These are phyloP conservation scores for Sechiopsis laciniata DNA, from an alignment of 306 rosid species.

Conservation along the genomic window DNA sequence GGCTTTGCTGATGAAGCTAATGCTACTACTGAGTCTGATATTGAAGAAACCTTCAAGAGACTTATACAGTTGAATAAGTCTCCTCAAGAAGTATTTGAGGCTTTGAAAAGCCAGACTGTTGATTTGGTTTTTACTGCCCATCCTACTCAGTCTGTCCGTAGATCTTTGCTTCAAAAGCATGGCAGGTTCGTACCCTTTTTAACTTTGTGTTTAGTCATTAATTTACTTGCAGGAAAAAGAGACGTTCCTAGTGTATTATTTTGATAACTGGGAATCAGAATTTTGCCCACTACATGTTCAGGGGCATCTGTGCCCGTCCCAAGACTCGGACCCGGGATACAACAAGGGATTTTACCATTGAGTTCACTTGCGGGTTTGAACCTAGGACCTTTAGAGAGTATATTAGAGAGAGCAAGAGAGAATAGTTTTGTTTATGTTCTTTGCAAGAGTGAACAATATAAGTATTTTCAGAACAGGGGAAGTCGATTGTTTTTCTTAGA, in stretches of 20 bases:
- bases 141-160: conserved; percentile 95
- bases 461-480: too few relatives aligned
- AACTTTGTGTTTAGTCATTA: conserved; percentile 13
- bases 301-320: too few relatives aligned
- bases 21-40: conserved; percentile 90
- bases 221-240: conserved; percentile 18
- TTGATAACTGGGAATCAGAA: too few relatives aligned
- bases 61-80: conserved; percentile 80
- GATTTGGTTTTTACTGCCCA: conserved; percentile 97
- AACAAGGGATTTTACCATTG: too few relatives aligned
- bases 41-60: conserved; percentile 92
- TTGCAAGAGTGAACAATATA: too few relatives aligned
- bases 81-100: conserved; percentile 82
- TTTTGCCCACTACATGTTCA: too few relatives aligned
- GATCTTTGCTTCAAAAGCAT: conserved; percentile 96
- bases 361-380: too few relatives aligned
- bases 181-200: conserved; percentile 51
- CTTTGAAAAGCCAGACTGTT: conserved; percentile 89
- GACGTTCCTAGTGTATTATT: too few relatives aligned
- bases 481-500: background rate
- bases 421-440: too few relatives aligned
- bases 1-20: conserved; percentile 88
- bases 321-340: too few relatives aligned
- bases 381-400: too few relatives aligned
- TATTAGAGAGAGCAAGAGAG: too few relatives aligned